Evolutionary conservation across 1,284 basidiomycete genomes (phyloP), one percentile per base, ranked within the genome.

Genomic region (Cryptococcus sp.): DNA sequence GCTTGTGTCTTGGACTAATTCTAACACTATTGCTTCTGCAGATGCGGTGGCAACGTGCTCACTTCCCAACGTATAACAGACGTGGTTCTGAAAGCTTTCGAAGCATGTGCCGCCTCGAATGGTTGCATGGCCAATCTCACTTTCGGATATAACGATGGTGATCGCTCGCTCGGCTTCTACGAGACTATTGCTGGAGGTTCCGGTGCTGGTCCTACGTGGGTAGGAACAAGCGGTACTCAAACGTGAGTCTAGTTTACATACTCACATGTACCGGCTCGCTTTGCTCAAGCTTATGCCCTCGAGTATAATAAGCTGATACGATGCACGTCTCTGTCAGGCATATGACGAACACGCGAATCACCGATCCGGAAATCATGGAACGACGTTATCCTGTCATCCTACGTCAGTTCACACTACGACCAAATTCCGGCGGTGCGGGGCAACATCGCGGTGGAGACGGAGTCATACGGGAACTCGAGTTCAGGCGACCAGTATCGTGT

Each of bases 161-260:
- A 71, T 46, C 91, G 92, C 72, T 87, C 42, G 16, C n/a, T 45
- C 3, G 42, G 42, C 42, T 45, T 45, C 42, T 45, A 45, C 42
- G 93, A 96, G 82, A 90, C 94, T 0, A 95, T 97, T 57, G 92
- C 91, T 25, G 95, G 94, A n/a, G 94, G 94, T 10, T 90, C 90
- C 1, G 94, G 94, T 5, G 93, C 93, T 0, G 93, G 94, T 0
- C 90, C 91, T 0, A 80, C 80, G 11, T 97, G 93, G 93, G 86
- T 94, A 66, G 94, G 94, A 23, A 68, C 71, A 55, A 45, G 42
- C 16, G 42, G 42, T n/a, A 45, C 42, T 3, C 42, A 45, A 45
- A 45, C 42, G 42, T 45, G 42, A 45, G 42, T 59, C 43, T 39
- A 69, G 70, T 23, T 69, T 71, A 17, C 72, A 74, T 50, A 65